Evolutionary conservation across 192 early-diverging fungal genomes (phyloP).

Genomic region (Allomyces macrogynus): DNA sequence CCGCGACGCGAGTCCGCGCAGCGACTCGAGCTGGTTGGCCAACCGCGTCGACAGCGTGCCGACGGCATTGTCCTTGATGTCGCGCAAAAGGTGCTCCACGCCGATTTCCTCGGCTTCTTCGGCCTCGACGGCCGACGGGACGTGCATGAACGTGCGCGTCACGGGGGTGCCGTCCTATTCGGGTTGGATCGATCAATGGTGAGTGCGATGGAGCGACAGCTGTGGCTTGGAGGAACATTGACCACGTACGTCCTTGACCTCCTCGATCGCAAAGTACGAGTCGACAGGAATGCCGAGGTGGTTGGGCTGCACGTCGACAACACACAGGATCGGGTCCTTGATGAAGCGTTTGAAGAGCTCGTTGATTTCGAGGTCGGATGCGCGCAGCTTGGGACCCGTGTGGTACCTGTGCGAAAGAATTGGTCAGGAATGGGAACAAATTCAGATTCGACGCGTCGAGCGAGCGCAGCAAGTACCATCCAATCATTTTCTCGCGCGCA

Average conservation of each 20-base stretch:
- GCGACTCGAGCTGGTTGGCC: slow-evolving; percentile 71
- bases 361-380: slow-evolving; percentile 92
- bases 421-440: too few relatives aligned
- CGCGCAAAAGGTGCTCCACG: slow-evolving; percentile 91
- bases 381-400: slow-evolving; percentile 89
- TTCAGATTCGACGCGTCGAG: too few relatives aligned
- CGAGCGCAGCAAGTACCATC: slow-evolving; percentile 33
- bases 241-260: slow-evolving; percentile 82
- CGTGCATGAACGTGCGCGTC: slow-evolving; percentile 91
- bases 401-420: slow-evolving; percentile 38
- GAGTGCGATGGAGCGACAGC: too few relatives aligned
- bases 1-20: slow-evolving; percentile 69
- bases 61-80: slow-evolving; percentile 94
- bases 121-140: slow-evolving; percentile 85
- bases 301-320: slow-evolving; percentile 89
- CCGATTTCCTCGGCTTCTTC: slow-evolving; percentile 99
- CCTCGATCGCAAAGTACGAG: slow-evolving; percentile 93
- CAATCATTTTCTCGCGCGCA: slow-evolving; percentile 87
- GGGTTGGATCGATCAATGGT: too few relatives aligned
- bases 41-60: slow-evolving; percentile 92
- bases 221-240: too few relatives aligned
- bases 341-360: slow-evolving; percentile 91
- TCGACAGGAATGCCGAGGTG: slow-evolving; percentile 86
- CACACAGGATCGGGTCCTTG: slow-evolving; percentile 84
- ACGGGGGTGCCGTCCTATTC: slow-evolving; percentile 96